phyloP scores from a whole-genome alignment of 495 filamentous ascomycete genomes.

The Xylaria flabelliformis region DNA sequence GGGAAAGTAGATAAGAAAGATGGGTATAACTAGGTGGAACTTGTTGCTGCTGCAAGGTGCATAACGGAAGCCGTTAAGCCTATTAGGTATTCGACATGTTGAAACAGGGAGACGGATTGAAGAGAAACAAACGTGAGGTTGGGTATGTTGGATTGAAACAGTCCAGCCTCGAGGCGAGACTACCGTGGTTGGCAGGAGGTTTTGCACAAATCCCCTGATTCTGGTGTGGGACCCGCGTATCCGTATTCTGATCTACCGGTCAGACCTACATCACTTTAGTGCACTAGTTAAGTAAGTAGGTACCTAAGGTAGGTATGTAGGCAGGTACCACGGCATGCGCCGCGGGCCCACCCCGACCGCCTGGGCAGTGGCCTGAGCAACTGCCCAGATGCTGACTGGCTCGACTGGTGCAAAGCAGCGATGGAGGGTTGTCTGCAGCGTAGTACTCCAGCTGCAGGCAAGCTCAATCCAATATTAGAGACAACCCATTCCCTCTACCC shows the following conservation, averaged over 20 bases:
- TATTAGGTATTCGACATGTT: conserved; percentile 11
- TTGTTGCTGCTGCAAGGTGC: neutral
- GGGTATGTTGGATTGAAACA: conserved; percentile 14
- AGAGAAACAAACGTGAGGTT: conserved; percentile 13
- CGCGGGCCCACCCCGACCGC: conserved; percentile 14
- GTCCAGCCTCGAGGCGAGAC: conserved; percentile 16
- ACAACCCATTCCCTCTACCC: neutral
- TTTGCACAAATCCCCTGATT: neutral
- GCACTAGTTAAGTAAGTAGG: neutral
- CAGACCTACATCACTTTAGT: neutral
- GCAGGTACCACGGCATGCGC: conserved; percentile 10
- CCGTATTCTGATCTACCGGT: conserved; percentile 21
- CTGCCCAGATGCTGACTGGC: neutral
- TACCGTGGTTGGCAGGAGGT: conserved; percentile 1
- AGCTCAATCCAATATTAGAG: conserved; percentile 5
- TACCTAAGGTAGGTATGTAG: neutral
- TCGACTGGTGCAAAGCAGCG: too few relatives aligned
- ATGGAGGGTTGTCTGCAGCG: neutral
- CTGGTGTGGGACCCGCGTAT: conserved; percentile 23
- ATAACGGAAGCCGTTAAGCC: neutral
- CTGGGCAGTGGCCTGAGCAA: neutral
- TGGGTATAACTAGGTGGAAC: neutral
- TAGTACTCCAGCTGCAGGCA: conserved; percentile 3
- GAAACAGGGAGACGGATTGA: conserved; percentile 4
- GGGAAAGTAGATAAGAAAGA: neutral